phyloP scores from a whole-genome alignment of 108 stramenopile species.

The Discostella pseudostelligera region DNA sequence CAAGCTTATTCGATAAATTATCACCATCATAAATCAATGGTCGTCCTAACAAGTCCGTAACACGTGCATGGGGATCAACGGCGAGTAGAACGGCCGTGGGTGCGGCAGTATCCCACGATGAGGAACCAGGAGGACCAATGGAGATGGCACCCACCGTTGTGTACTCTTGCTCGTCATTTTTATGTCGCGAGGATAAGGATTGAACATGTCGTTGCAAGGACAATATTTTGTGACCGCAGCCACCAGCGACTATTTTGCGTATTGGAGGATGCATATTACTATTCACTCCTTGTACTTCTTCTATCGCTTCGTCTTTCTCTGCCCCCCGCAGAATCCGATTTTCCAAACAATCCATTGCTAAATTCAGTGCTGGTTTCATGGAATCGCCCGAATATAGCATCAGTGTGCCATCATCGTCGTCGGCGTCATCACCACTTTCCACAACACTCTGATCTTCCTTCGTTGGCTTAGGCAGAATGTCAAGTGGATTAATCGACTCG shows the following conservation, averaged over 20 bases:
- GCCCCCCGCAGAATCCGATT: conserved; percentile 12
- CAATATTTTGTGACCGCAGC: conserved; percentile 46
- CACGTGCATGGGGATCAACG: conserved; percentile 44
- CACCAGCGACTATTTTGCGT: conserved; percentile 39
- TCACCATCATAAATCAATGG: conserved; percentile 40
- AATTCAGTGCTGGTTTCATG: conserved; percentile 36
- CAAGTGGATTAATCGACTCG: conserved; percentile 13
- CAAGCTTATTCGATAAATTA: conserved; percentile 35
- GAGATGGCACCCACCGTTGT: conserved; percentile 36
- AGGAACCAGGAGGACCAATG: conserved; percentile 43
- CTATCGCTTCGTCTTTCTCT: not conserved
- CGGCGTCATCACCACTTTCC: conserved; percentile 2
- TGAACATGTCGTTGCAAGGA: conserved; percentile 32
- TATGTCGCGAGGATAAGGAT: conserved; percentile 5
- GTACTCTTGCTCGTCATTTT: not conserved
- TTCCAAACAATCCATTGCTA: conserved; percentile 39
- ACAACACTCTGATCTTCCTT: not conserved
- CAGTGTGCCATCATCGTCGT: conserved; percentile 21
- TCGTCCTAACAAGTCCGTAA: conserved; percentile 50
- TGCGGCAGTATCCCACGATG: conserved; percentile 49
- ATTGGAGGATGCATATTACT: conserved; percentile 11
- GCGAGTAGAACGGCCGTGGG: conserved; percentile 47
- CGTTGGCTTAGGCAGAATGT: not conserved
- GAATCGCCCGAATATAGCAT: conserved; percentile 41
- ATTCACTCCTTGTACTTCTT: not conserved